These are phyloP conservation scores for Skeletonema potamos DNA, from an alignment of 108 stramenopile species.

Conservation along the genomic window DNA sequence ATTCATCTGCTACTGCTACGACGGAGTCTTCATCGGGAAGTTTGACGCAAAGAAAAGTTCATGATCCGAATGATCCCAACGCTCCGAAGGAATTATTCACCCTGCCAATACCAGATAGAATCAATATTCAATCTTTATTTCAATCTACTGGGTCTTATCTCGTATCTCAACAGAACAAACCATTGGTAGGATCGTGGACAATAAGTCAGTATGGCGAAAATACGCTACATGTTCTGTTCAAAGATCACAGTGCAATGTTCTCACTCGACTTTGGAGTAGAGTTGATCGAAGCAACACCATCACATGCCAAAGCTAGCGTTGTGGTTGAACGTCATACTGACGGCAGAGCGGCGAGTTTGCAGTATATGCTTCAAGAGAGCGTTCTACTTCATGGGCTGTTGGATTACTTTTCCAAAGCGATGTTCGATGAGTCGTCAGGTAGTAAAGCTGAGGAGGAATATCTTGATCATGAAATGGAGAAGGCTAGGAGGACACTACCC, in stretches of 20 bases:
- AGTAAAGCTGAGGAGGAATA: constrained; percentile 7
- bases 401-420: constrained; percentile 61
- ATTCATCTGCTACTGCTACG: background rate
- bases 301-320: background rate
- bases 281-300: background rate
- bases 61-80: constrained; percentile 19
- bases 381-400: constrained; percentile 70
- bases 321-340: constrained; percentile 43
- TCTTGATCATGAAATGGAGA: constrained; percentile 44
- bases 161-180: constrained; percentile 57
- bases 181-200: constrained; percentile 54
- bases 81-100: constrained; percentile 26
- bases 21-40: background rate
- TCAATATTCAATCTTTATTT: background rate
- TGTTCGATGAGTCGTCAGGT: constrained; percentile 13
- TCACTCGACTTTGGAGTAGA: constrained; percentile 21
- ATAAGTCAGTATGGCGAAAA: constrained; percentile 18
- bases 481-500: constrained; percentile 56
- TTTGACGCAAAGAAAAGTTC: background rate
- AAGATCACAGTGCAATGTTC: constrained; percentile 43
- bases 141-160: constrained; percentile 53
- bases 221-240: constrained; percentile 24
- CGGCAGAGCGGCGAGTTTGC: constrained; percentile 55
- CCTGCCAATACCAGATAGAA: constrained; percentile 16
- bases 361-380: constrained; percentile 76